Evolutionary conservation across 805 yeast genomes (phyloP).

Genomic region (Scheffersomyces coipomensis): DNA sequence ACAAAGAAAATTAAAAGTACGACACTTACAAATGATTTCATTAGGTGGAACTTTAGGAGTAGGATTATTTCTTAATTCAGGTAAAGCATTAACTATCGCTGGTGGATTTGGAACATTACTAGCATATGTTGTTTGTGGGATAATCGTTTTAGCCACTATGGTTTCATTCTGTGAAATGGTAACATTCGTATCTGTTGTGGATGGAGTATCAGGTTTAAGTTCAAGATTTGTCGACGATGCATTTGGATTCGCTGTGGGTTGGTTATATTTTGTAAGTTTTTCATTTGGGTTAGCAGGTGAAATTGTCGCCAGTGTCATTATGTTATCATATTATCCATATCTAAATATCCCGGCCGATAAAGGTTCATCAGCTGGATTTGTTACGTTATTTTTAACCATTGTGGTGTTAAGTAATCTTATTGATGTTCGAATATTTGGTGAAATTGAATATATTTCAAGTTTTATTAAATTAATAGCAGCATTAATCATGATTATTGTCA

Average conservation of each 20-base stretch:
- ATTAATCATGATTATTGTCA: conserved; percentile 53
- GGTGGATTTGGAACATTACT: conserved; percentile 77
- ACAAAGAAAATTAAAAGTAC: conserved; percentile 58
- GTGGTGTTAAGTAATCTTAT: conserved; percentile 54
- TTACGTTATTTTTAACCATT: conserved; percentile 54
- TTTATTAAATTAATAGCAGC: conserved; percentile 55
- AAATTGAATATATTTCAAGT: conserved; percentile 64
- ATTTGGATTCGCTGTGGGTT: conserved; percentile 71
- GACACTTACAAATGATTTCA: conserved; percentile 77
- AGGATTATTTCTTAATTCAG: conserved; percentile 66
- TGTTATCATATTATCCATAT: conserved; percentile 65
- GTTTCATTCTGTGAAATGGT: conserved; percentile 80
- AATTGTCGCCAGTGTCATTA: conserved; percentile 74
- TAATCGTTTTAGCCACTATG: conserved; percentile 66
- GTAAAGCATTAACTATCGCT: conserved; percentile 69
- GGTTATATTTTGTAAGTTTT: conserved; percentile 73
- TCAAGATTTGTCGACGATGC: conserved; percentile 77
- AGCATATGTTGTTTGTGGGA: conserved; percentile 64
- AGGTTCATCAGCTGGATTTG: conserved; percentile 57
- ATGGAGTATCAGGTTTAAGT: conserved; percentile 73
- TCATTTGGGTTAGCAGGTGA: conserved; percentile 76
- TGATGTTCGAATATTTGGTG: conserved; percentile 74
- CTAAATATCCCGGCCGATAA: conserved; percentile 47
- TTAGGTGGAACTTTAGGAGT: conserved; percentile 80
- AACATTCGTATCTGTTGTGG: conserved; percentile 73